A percentile compares a stretch with the other conserved stretches of the same genome.
Conservation (phyloP, 1,284 basidiomycete species). For the Coniferiporia weirii region DNA sequence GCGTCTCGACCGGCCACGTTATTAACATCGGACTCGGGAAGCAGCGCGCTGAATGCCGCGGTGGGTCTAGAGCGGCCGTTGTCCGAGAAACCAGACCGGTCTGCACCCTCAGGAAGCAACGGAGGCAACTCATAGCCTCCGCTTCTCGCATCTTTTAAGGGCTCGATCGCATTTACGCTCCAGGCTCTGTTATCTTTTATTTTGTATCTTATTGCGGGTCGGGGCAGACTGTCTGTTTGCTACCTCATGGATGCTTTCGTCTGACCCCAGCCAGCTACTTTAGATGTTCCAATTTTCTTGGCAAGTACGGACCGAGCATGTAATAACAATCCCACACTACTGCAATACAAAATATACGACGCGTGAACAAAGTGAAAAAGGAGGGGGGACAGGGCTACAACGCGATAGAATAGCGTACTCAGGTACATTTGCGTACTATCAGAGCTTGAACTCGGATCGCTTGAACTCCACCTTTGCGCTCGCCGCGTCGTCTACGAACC, state of each 20-base stretch:
- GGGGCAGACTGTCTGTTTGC: too few species aligned
- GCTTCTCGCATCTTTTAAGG: too few species aligned
- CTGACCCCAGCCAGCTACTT: too few species aligned
- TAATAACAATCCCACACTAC: not conserved
- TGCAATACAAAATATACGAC: not conserved
- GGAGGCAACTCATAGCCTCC: too few species aligned
- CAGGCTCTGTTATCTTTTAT: too few species aligned
- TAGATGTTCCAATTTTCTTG: not conserved
- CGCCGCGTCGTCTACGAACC: slow-evolving; percentile 88
- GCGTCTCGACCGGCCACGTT: not conserved
- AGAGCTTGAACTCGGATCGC: slow-evolving; percentile 10
- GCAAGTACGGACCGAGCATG: not conserved
- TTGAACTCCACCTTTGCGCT: slow-evolving; percentile 54
- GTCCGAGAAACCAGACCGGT: too few species aligned
- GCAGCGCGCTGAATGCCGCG: too few species aligned
- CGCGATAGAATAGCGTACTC: not conserved
- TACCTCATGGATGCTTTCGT: too few species aligned
- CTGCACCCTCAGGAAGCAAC: too few species aligned
- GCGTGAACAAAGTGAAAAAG: not conserved
- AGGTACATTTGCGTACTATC: not conserved
- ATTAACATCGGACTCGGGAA: not conserved
- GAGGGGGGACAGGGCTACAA: not conserved
- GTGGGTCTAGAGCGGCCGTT: too few species aligned
- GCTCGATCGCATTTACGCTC: too few species aligned
- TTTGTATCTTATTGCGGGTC: too few species aligned